Evolutionary conservation across 305 asterid species (phyloP).

Genomic region (Fraxinus greggii): DNA sequence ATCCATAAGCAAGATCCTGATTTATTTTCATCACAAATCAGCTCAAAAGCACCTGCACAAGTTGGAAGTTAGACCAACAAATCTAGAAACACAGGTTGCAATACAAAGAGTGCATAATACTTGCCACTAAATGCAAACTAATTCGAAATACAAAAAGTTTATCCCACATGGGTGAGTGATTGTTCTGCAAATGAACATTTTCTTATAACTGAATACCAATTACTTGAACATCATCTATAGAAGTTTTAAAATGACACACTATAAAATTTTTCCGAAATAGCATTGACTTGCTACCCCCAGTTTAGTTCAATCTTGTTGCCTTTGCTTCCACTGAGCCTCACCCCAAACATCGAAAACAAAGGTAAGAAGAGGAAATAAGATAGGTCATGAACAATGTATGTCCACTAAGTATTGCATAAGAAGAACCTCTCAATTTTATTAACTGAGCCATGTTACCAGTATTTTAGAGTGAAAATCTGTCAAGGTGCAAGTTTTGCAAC

Average conservation of each 20-base stretch:
- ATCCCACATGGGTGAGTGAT: background rate
- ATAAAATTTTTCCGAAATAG: background rate
- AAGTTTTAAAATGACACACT: background rate
- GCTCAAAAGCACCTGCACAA: constrained; percentile 75
- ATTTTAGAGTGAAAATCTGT: background rate
- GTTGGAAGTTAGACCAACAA: constrained; percentile 25
- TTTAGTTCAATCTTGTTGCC: background rate
- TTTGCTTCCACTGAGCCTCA: background rate
- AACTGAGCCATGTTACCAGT: background rate
- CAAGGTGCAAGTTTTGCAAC: background rate
- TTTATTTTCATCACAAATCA: constrained; percentile 76
- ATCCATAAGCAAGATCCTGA: constrained; percentile 95
- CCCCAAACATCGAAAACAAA: background rate
- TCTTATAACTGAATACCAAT: background rate
- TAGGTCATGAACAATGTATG: background rate
- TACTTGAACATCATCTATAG: constrained; percentile 1
- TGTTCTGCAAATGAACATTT: constrained; percentile 21
- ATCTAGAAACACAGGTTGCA: background rate
- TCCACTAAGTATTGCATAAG: background rate
- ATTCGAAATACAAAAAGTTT: background rate
- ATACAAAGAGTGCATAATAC: constrained; percentile 13
- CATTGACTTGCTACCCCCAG: background rate
- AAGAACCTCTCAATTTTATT: background rate
- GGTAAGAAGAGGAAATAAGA: background rate
- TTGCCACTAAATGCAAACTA: constrained; percentile 10